Percentiles rank a stretch among this genome's conserved stretches.
Evolutionary conservation across 1,284 basidiomycete species (phyloP).

Genomic region (Uromyces viciae-fabae): DNA sequence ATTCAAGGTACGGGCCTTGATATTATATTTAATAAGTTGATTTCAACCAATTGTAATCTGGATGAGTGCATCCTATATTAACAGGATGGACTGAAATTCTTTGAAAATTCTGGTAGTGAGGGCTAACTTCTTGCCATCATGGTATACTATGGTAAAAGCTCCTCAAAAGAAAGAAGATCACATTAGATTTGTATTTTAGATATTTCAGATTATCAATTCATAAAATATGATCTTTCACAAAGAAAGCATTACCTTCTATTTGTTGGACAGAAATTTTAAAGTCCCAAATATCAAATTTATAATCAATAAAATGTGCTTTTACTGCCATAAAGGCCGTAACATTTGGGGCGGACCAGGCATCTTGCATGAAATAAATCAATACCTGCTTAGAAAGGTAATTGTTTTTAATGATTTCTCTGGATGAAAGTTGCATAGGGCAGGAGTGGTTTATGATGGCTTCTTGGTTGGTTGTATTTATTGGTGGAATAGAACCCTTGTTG

Average conservation of each 20-base stretch:
- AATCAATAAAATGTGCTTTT: conserved; percentile 4
- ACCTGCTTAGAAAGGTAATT: background rate
- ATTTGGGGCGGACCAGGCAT: conserved; percentile 24
- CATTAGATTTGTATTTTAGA: too few species aligned
- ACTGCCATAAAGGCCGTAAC: conserved; percentile 7
- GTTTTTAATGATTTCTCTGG: background rate
- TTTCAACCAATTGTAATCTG: too few species aligned
- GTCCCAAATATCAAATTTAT: conserved; percentile 10
- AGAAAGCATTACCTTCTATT: background rate
- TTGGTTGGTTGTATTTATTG: background rate
- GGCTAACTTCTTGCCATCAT: too few species aligned
- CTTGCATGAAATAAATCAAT: background rate
- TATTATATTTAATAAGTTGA: too few species aligned
- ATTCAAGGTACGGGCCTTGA: too few species aligned
- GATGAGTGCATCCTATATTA: too few species aligned
- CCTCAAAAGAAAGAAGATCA: too few species aligned
- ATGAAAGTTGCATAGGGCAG: background rate
- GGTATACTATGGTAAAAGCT: too few species aligned
- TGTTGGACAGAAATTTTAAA: background rate
- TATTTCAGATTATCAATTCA: too few species aligned
- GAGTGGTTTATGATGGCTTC: background rate
- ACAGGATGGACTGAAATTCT: too few species aligned
- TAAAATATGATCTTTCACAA: too few species aligned
- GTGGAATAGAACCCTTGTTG: background rate
- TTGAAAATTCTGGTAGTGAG: too few species aligned